Evolutionary conservation across 1,139 yeast genomes (phyloP), one percentile per base, ranked within the genome.

Genomic region (Sugiyamaella neomexicana): DNA sequence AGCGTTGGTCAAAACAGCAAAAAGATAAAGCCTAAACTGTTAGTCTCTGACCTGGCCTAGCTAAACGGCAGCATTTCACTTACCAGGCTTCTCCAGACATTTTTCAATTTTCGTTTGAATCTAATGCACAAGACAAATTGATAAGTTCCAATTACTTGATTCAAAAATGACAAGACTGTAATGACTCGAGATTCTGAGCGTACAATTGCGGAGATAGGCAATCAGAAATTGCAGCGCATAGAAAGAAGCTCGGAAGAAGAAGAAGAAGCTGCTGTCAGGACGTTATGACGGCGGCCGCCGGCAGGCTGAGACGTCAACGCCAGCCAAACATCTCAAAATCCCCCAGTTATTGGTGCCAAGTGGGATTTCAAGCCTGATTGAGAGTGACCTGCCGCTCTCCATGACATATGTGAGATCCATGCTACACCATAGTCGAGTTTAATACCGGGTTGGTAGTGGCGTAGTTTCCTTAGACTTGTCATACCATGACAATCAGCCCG

Each of bases 1-100:
- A 59, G 95, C 95, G 74, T 91, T 91, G 61, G 83, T 79, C 59
- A 90, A 70, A 53, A 90, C 95, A n/a, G 97, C 91, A 67, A 87
- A 78, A 36, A 61, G 54, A 57, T 64, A 66, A 15, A 66, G 54
- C 64, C 68, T 64, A 34, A 43, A 37, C 39, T 13, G 17, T 7
- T 41, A 29, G 20, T 17, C 15, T 37, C 16, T 8, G n/a, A 2
- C 13, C n/a, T n/a, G n/a, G 25, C 5, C 25, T 20, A 3, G 25
- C 3, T 20, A 20, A 20, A 20, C 25, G 5, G 25, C 25, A 5
- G 25, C 25, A 20, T 5, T n/a, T n/a, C 25, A 20, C 72, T 31
- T 62, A 70, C 73, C 72, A 69, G 52, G 72, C 70, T 63, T 66
- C 71, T 52, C 71, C 72, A 47, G 71, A 66, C 73, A 70, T 70